Percentiles rank a stretch among this genome's conserved stretches.
phyloP scores from a whole-genome alignment of 2,329 filamentous ascomycete species.

The Aspergillus luchuensis region DNA sequence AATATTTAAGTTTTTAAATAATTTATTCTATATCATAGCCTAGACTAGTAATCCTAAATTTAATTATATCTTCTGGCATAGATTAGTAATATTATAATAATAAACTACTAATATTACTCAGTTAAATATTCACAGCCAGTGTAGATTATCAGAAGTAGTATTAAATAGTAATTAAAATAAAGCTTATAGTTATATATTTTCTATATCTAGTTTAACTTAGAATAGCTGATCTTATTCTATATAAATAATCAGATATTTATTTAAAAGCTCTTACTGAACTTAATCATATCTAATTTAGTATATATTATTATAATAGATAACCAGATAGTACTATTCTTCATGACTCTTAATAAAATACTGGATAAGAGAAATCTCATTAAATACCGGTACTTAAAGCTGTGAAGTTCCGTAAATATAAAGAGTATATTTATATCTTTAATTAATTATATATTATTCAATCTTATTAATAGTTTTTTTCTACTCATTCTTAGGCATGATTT shows the following conservation, averaged over 20 bases:
- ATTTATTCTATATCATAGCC: neutral
- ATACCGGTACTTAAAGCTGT: neutral
- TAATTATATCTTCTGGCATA: neutral
- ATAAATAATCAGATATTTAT: no score
- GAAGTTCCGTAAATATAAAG: neutral
- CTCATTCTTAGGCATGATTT: neutral
- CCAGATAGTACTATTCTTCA: neutral
- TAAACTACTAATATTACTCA: no score
- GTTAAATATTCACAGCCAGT: no score
- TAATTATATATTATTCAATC: neutral
- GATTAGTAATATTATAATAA: neutral
- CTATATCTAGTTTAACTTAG: no score
- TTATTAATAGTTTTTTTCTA: neutral
- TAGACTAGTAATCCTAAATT: neutral
- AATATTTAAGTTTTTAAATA: neutral
- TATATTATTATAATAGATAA: no score
- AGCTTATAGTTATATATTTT: no score
- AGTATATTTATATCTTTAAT: neutral
- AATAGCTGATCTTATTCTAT: no score
- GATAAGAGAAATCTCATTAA: neutral
- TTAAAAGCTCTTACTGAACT: neutral
- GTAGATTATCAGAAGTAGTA: no score
- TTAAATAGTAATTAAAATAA: no score
- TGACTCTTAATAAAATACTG: neutral
- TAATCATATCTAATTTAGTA: neutral